Base-by-base conservation (phyloP, 2,329 filamentous ascomycete species). In the Calonectria honghensis region DNA sequence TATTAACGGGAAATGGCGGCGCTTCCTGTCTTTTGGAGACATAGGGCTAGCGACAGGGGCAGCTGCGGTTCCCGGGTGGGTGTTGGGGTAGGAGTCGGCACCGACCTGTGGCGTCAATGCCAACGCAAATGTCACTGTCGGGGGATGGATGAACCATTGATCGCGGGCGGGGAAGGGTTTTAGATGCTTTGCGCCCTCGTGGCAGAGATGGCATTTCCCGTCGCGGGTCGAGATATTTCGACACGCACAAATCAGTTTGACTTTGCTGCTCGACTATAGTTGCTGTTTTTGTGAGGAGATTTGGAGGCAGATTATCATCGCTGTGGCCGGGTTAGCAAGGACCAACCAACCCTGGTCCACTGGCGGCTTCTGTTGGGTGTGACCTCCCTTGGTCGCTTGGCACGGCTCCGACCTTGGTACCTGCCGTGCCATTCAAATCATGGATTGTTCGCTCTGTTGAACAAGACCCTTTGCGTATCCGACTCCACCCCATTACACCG, bases 1-100 rank as follows among this genome's bases (percentile, higher is more conserved):
- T 32, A 32, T 27, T 50, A 27, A 51, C 13, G 61, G 64, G 51
- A 68, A 68, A 45, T 11, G 10, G 66, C 64, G 70, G 70, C 64
- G 70, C 41, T 50, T 68, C 63, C 39, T 68, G 70, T 68, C 70
- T 31, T 63, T 63, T 68, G 70, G 70, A 68, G 51, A 31, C 24
- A 24, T 11, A 10, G 41, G 24, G 68, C 20, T 54, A 59, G 59
- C 20, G 18, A 45, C 57, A 61, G 41, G 54, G 31, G 67, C 14
- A 37, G 35, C 39, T 24, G 35, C n/a, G 35, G 32, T 18, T 50
- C 32, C 64, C 31, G 24, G 32, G n/a, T 20, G 24, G 27, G 50
- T 29, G 41, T 32, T 64, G 61, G 37, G 39, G 61, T 64, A 64
- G 16, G 18, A 18, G 18, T 54, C 51, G n/a, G 51, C 31, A 24